Evolutionary conservation across 169 alveolate genomes (phyloP).

Genomic region (Plasmodium sp.): DNA sequence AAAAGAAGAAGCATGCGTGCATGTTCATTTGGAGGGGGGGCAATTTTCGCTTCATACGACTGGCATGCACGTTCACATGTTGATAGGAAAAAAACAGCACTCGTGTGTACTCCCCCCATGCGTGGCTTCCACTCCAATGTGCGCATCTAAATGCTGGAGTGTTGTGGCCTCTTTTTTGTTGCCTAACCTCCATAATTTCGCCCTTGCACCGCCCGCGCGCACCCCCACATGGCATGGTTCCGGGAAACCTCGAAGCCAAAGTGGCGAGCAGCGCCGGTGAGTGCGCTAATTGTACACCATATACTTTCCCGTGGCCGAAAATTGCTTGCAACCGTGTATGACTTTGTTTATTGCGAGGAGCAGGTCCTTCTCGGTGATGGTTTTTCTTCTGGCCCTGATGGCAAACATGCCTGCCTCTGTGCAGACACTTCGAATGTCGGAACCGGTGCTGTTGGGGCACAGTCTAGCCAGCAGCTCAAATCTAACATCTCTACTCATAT

Average conservation of each 20-base stretch:
- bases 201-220: not conserved
- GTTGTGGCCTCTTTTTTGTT: not conserved
- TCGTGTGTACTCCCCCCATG: not conserved
- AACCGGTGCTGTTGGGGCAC: conserved; percentile 99
- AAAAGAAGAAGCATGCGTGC: not conserved
- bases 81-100: not conserved
- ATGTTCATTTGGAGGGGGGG: not conserved
- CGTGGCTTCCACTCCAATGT: not conserved
- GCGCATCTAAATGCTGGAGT: too few relatives aligned
- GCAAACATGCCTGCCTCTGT: conserved; percentile 99
- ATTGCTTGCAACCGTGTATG: conserved; percentile 97
- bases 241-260: not conserved
- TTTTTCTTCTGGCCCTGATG: conserved; percentile 98
- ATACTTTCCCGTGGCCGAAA: conserved; percentile 98
- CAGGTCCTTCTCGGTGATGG: conserved; percentile 96
- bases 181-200: not conserved
- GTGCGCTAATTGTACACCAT: conserved; percentile 95
- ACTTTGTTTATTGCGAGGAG: conserved; percentile 98
- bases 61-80: not conserved
- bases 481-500: conserved; percentile 95
- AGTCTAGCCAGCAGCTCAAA: conserved; percentile 97
- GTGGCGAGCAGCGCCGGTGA: not conserved
- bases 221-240: not conserved
- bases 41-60: not conserved
- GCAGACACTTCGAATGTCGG: conserved; percentile 98